Evolutionary conservation across 1,284 basidiomycete genomes (phyloP).

Genomic region (Chalciporus piperatoides): DNA sequence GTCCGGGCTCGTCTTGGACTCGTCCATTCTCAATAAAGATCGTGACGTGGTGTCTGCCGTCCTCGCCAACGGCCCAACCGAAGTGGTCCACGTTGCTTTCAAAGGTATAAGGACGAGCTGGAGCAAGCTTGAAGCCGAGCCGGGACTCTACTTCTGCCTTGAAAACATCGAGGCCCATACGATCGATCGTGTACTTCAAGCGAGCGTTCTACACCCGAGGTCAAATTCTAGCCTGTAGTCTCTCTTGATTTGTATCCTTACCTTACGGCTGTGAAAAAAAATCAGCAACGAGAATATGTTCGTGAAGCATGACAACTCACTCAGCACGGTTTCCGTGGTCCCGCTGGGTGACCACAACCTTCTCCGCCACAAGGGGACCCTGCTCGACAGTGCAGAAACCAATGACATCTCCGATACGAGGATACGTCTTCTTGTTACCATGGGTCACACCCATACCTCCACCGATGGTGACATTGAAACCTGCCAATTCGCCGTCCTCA

Average conservation of each 20-base stretch:
- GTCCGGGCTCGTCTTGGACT: slow-evolving; percentile 87
- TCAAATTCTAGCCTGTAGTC: slow-evolving; percentile 7
- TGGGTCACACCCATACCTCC: slow-evolving; percentile 99
- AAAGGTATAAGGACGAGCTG: slow-evolving; percentile 78
- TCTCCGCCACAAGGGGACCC: slow-evolving; percentile 84
- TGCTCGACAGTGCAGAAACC: slow-evolving; percentile 93
- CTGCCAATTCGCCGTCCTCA: slow-evolving; percentile 66
- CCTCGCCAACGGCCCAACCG: slow-evolving; percentile 87
- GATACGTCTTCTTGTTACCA: slow-evolving; percentile 98
- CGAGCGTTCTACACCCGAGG: slow-evolving; percentile 65
- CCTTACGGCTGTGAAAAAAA: slow-evolving; percentile 44
- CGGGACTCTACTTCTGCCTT: slow-evolving; percentile 88
- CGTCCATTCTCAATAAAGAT: slow-evolving; percentile 98
- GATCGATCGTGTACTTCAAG: slow-evolving; percentile 96
- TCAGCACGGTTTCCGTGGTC: slow-evolving; percentile 95
- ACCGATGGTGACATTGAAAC: slow-evolving; percentile 89
- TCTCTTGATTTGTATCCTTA: slow-evolving; percentile 17
- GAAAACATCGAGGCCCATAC: slow-evolving; percentile 86
- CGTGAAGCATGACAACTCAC: slow-evolving; percentile 42
- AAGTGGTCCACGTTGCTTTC: slow-evolving; percentile 91
- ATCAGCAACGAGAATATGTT: slow-evolving; percentile 1
- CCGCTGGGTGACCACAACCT: slow-evolving; percentile 90
- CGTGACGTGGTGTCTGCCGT: slow-evolving; percentile 91
- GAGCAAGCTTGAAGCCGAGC: slow-evolving; percentile 76
- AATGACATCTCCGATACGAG: slow-evolving; percentile 82